These are phyloP conservation scores for Castanospermum australe DNA, from an alignment of 306 rosid species.

Conservation along the genomic window DNA sequence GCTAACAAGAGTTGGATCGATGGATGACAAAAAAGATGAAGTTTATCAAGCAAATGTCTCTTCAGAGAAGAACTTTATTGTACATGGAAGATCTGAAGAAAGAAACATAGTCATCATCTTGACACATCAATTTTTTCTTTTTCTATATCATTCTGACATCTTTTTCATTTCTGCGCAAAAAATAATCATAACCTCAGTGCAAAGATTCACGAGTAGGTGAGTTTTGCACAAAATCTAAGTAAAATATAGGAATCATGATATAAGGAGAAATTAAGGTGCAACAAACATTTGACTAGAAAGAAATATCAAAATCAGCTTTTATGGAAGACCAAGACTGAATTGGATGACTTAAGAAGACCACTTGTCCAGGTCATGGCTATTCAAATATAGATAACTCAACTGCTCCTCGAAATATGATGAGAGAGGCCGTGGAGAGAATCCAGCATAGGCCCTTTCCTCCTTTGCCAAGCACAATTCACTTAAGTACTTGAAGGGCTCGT, in stretches of 20 bases:
- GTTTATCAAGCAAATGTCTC: background rate
- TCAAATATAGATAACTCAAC: constrained; percentile 34
- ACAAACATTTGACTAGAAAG: background rate
- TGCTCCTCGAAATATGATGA: constrained; percentile 35
- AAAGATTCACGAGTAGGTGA: background rate
- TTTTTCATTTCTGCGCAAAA: background rate
- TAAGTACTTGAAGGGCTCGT: constrained; percentile 41
- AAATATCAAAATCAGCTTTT: constrained; percentile 14
- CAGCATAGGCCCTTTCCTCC: constrained; percentile 27
- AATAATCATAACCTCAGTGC: background rate
- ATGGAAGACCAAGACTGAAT: background rate
- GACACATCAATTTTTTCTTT: background rate
- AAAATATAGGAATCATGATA: background rate
- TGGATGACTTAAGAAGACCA: constrained; percentile 14
- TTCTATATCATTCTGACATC: background rate
- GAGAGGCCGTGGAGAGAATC: constrained; percentile 28
- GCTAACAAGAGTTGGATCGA: background rate
- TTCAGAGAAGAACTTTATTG: background rate
- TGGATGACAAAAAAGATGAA: background rate
- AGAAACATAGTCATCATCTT: background rate
- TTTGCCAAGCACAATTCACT: constrained; percentile 35
- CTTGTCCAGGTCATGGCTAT: constrained; percentile 28
- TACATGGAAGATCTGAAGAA: background rate
- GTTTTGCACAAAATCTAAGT: background rate
- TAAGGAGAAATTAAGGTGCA: background rate